phyloP scores from a whole-genome alignment of 768 basidiomycete species.

The Hemileccinum impolitum region DNA sequence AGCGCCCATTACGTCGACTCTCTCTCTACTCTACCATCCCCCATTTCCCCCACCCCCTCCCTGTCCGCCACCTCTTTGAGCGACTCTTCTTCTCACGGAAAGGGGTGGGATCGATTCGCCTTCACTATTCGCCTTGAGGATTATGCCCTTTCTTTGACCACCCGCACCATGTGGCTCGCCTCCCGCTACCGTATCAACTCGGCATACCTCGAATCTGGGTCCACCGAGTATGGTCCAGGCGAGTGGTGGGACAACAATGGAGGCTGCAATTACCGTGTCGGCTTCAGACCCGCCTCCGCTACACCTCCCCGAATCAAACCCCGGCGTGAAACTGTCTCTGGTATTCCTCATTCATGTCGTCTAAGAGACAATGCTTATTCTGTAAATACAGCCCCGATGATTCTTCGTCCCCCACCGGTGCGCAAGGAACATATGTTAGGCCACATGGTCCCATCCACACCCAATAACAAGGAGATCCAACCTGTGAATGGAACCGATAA shows the following conservation, averaged over 20 bases:
- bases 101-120: slow-evolving; percentile 54
- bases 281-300: slow-evolving; percentile 42
- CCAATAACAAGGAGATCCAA: not conserved
- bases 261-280: slow-evolving; percentile 72
- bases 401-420: not conserved
- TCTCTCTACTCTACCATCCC: slow-evolving; percentile 36
- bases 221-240: slow-evolving; percentile 37
- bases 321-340: slow-evolving; percentile 22
- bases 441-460: slow-evolving; percentile 2
- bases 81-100: not conserved
- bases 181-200: slow-evolving; percentile 43
- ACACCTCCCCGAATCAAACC: not conserved
- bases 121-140: slow-evolving; percentile 73
- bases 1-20: slow-evolving; percentile 46
- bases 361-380: not conserved
- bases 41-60: slow-evolving; percentile 15
- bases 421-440: slow-evolving; percentile 14
- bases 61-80: not conserved
- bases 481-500: not conserved
- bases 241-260: slow-evolving; percentile 97
- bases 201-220: slow-evolving; percentile 16
- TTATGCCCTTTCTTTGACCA: slow-evolving; percentile 47
- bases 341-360: slow-evolving; percentile 3
- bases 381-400: slow-evolving; percentile 5
- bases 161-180: slow-evolving; percentile 59